Conservation (phyloP, 177 flowering plant genomes). For the Vitis hybrid region DNA sequence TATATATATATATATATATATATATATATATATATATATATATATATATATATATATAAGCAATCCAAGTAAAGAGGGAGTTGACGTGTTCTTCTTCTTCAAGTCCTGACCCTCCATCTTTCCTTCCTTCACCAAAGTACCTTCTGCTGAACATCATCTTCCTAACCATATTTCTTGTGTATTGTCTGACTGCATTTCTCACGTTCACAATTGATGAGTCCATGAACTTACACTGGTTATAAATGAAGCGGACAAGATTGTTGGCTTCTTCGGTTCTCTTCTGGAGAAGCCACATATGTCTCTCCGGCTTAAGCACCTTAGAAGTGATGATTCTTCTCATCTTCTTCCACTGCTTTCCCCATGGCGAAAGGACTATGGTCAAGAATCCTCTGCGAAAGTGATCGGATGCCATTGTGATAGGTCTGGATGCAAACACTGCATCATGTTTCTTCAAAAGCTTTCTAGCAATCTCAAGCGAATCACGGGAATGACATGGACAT, state of each 20-base stretch:
- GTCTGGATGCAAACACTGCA: constrained; percentile 38
- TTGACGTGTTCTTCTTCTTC: constrained; percentile 43
- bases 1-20: too few relatives aligned
- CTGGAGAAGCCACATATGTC: constrained; percentile 17
- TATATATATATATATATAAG: constrained; percentile 1
- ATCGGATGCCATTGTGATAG: constrained; percentile 28
- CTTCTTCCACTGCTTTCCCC: constrained; percentile 39
- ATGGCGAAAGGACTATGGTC: constrained; percentile 16
- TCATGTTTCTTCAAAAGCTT: constrained; percentile 50
- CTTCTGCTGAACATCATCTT: constrained; percentile 41
- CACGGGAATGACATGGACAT: constrained; percentile 40
- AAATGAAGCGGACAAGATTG: constrained; percentile 17
- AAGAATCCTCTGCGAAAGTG: constrained; percentile 27
- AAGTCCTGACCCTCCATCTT: constrained; percentile 42
- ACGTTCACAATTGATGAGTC: constrained; percentile 11
- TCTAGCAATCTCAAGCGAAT: constrained; percentile 39
- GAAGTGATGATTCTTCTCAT: constrained; percentile 31
- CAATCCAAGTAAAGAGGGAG: constrained; percentile 21
- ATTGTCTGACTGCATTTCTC: constrained; percentile 22
- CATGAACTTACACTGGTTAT: constrained; percentile 5
- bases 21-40: too few relatives aligned
- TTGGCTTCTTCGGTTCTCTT: constrained; percentile 36
- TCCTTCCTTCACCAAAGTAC: constrained; percentile 37
- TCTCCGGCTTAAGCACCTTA: constrained; percentile 13
- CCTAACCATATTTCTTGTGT: constrained; percentile 26